phyloP scores from a whole-genome alignment of 1,139 yeast species.

The Arxiozyma bovina region DNA sequence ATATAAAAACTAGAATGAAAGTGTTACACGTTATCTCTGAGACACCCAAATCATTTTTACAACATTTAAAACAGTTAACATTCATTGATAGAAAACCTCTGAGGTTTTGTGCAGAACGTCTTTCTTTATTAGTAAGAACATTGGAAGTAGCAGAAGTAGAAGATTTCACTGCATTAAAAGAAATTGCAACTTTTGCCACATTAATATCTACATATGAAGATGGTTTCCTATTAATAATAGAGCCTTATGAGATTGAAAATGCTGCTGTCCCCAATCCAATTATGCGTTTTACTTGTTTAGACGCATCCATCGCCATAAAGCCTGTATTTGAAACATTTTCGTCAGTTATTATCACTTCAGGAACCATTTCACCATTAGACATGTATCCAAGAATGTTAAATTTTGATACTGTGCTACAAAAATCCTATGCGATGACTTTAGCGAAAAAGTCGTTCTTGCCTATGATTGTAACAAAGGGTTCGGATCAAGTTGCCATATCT shows the following conservation, averaged over 20 bases:
- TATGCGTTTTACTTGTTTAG: constrained; percentile 87
- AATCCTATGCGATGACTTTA: constrained; percentile 91
- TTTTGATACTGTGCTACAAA: constrained; percentile 89
- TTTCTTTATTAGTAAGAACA: constrained; percentile 80
- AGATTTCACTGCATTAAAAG: constrained; percentile 86
- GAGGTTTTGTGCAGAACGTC: constrained; percentile 82
- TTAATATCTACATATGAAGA: constrained; percentile 88
- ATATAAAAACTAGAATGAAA: constrained; percentile 93
- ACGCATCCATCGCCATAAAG: constrained; percentile 94
- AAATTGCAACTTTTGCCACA: constrained; percentile 95
- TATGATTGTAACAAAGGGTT: constrained; percentile 91
- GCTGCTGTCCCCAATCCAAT: constrained; percentile 98
- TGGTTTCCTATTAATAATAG: constrained; percentile 85
- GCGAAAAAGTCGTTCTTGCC: constrained; percentile 91
- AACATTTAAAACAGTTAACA: constrained; percentile 86
- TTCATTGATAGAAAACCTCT: constrained; percentile 88
- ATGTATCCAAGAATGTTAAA: constrained; percentile 98
- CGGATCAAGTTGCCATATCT: constrained; percentile 94
- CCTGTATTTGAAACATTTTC: constrained; percentile 92
- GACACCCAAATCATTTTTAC: constrained; percentile 86
- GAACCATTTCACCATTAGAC: constrained; percentile 95
- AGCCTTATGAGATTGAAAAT: constrained; percentile 94
- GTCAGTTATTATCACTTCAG: constrained; percentile 93
- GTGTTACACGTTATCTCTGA: constrained; percentile 94
- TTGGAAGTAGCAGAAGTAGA: constrained; percentile 82